Evolutionary conservation across 768 basidiomycete genomes (phyloP), one percentile per base, ranked within the genome.

Genomic region (Mycena chlorophos): DNA sequence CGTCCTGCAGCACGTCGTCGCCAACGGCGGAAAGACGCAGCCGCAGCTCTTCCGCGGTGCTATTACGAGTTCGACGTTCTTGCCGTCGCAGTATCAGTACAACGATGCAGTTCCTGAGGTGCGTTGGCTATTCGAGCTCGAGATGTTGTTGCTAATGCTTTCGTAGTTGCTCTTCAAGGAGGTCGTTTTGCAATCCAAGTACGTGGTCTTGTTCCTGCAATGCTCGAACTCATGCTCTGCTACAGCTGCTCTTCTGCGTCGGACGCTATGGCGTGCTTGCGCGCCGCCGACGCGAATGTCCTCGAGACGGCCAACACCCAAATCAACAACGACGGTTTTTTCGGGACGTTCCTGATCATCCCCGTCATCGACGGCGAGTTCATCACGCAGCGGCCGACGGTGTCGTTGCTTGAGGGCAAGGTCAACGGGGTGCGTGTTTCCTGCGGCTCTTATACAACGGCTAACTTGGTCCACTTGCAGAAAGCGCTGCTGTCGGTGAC

Each of bases 321-420:
- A 2, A 63, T 74, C 31, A 68, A 61, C 28, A 16, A 26, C 3
- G 40, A 20, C 3, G 70, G 65, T 16, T 69, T 72, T 53, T 71
- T 62, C 42, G 69, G 71, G 1, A 71, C 71, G 2, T 70, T 65
- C 25, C 19, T 58, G n/a, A 66, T 70, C 30, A 66, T 68, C 10
- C 74, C 74, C 2, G 73, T 75, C 22, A 67, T 75, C 2, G 74
- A 75, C 38, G 73, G 70, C 5, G 50, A 64, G 0, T 66, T 75
- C 55, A 73, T 75, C 19, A 54, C 62, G 5, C 71, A 72, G 52
- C 64, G 66, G 6, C 71, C 74, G 3, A 71, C 68, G 1, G 52
- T 65, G 34, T 65, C 70, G 2, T 58, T 75, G 3, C 51, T 49
- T 13, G 57, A 64, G 47, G 62, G 69, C 26, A 58, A 61, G 1